Base-by-base conservation (phyloP, 345 rosid genomes). In the Citrus glauca region DNA sequence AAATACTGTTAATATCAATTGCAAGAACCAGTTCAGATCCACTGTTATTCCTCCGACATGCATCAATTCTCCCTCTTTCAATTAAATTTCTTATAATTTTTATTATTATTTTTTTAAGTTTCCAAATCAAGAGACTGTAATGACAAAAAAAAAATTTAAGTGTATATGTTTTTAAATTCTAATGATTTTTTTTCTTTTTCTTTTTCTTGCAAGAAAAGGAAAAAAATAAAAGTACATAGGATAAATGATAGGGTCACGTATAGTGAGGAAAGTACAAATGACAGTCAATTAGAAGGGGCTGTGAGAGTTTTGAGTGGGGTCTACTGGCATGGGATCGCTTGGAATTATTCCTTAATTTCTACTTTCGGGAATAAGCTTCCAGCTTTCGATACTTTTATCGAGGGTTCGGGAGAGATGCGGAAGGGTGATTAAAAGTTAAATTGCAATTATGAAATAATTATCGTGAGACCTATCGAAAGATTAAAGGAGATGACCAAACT, bases 11-110 rank as follows among this genome's bases (percentile, higher is more conserved):
- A 89, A 78, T 42, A 96, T 72, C 57, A 90, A 74, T 78, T 88
- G 98, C 25, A 93, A 78, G 82, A 91, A 83, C 94, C 90, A 88
- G 84, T 91, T 88, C 45, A 88, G 91, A 94, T 92, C 98, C 90
- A 92, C 84, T 75, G 88, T 78, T 72, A 90, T 83, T 60, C 88
- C 84, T 62, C 87, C 88, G 85, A 89, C 95, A 87, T 88, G 95
- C 98, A 93, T 93, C 89, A 88, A 90, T 38, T 50, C 71, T 38
- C 63, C 71, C 59, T 78, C 53, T 71, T 66, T 62, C 37, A 32
- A 59, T 4, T 6, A 32, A 71, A 11, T 24, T 38, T 33, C 37
- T 24, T 45, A 20, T 32, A 30, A 45, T 50, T 25, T 4, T 53
- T 17, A 17, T 53, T 17, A 17, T 53, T 5, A 17, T 53, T 17